Evolutionary conservation across 2,329 filamentous ascomycete species (phyloP).

Genomic region (Fusarium fujikuroi): DNA sequence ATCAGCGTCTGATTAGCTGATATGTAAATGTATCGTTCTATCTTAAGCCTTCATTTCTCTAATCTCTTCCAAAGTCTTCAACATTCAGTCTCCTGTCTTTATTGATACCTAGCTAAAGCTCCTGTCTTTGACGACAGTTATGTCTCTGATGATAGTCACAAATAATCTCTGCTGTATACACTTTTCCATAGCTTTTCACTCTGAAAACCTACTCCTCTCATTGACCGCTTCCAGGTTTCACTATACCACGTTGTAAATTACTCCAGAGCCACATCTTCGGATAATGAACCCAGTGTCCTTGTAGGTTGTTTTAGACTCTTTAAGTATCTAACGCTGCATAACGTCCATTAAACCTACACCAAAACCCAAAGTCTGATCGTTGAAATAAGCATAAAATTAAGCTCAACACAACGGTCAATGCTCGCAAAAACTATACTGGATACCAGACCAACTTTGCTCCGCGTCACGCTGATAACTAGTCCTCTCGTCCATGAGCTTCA

Average conservation of each 20-base stretch:
- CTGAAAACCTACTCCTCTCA: too few species aligned
- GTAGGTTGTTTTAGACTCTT: not conserved
- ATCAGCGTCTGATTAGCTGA: not conserved
- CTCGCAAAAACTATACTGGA: slow-evolving; percentile 32
- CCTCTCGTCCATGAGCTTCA: slow-evolving; percentile 29
- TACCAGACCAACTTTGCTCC: rapidly evolving
- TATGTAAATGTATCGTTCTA: rapidly evolving
- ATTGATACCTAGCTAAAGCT: too few species aligned
- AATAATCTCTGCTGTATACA: too few species aligned
- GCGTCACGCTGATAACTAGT: not conserved
- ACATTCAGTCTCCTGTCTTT: too few species aligned
- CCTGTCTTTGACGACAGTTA: too few species aligned
- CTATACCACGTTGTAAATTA: not conserved
- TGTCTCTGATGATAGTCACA: too few species aligned
- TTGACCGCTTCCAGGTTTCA: rapidly evolving
- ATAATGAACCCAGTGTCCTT: not conserved
- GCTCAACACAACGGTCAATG: not conserved
- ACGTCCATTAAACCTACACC: not conserved
- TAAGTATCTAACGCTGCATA: not conserved
- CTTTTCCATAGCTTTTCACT: too few species aligned
- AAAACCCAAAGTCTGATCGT: not conserved
- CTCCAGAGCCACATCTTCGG: rapidly evolving
- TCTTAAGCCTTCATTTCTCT: rapidly evolving
- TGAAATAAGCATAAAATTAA: not conserved
- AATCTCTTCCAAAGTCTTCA: not conserved